Evolutionary conservation across 2,329 filamentous ascomycete species (phyloP), one percentile per base, ranked within the genome.

Genomic region (Beauveria sp.): DNA sequence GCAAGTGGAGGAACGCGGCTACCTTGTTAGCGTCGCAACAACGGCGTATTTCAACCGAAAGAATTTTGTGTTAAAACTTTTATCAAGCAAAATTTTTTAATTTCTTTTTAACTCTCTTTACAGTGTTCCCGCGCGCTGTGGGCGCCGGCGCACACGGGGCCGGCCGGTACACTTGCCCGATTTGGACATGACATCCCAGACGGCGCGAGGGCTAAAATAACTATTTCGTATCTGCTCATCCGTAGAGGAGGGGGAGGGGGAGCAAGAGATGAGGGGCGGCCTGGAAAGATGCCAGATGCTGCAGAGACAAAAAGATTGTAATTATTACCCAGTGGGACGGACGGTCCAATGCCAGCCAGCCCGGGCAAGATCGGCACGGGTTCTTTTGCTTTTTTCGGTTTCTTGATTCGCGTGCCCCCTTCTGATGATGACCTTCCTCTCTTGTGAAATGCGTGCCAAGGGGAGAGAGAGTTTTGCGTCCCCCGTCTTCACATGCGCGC

Each of bases 91-190:
- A 2, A 5, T 2, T 34, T 34, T 43, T 43, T 43, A 3, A 2
- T 38, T 38, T 5, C 3, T 43, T 43, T 4, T 20, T 31, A 3
- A 34, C 16, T 14, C 3, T 28, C 28, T 34, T 34, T 22, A 7
- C 18, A 38, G 14, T 4, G 14, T 38, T 38, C 14, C 34, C 12
- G 34, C 31, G 31, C 10, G 12, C 34, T 38, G 34, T 16, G 10
- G 12, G 34, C 34, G 12, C 34, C 12, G 14, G 14, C 34, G 12
- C 14, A 38, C 56, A 31, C 42, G 46, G 46, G 51, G 34, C 46
- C 48, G 57, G 57, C 57, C 48, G 57, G 57, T 61, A 49, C 24
- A 61, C 40, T 61, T 61, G 50, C 58, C 58, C 49, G 49, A 61
- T 61, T 53, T 54, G 58, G 58, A 48, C 58, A 60, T 45, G 38